A percentile compares a stretch with the other conserved stretches of the same genome.
Evolutionary conservation across 2,329 filamentous ascomycete species (phyloP).

Genomic region (Calonectria pseudoturangicola): DNA sequence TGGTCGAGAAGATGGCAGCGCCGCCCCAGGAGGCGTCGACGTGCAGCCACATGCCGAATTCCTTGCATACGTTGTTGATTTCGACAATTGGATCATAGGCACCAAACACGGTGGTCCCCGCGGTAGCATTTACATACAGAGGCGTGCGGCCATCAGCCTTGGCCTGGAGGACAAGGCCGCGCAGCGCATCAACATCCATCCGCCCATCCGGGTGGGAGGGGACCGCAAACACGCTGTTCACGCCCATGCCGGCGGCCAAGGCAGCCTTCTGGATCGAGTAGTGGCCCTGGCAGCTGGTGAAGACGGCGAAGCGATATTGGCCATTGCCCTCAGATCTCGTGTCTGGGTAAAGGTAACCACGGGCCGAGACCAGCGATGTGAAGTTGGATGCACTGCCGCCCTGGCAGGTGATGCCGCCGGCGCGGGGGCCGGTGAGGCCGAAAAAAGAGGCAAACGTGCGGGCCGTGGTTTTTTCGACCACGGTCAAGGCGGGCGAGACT

Average conservation of each 20-base stretch:
- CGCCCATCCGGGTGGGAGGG: conserved; percentile 82
- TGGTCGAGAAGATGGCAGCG: conserved; percentile 82
- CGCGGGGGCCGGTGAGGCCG: conserved; percentile 81
- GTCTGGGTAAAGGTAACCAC: conserved; percentile 87
- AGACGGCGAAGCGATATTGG: conserved; percentile 81
- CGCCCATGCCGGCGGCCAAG: conserved; percentile 89
- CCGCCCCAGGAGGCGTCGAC: conserved; percentile 96
- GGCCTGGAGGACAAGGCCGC: conserved; percentile 76
- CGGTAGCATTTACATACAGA: conserved; percentile 96
- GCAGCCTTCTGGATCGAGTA: conserved; percentile 97
- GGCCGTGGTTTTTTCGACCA: conserved; percentile 91
- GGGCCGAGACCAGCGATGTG: conserved; percentile 89
- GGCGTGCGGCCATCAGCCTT: conserved; percentile 83
- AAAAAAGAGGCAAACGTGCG: conserved; percentile 84
- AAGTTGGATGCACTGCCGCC: conserved; percentile 91
- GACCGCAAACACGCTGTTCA: conserved; percentile 81
- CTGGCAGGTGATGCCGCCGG: conserved; percentile 85
- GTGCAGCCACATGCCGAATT: conserved; percentile 90
- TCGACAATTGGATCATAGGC: conserved; percentile 87
- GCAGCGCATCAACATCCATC: conserved; percentile 82
- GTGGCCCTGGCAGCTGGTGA: conserved; percentile 92
- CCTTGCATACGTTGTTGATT: conserved; percentile 82
- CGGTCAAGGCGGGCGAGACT: conserved; percentile 90
- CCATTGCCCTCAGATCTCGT: conserved; percentile 85
- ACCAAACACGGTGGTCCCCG: conserved; percentile 94